Base-by-base conservation (phyloP, 192 early-diverging fungal genomes). In the Entophlyctis helioformis region DNA sequence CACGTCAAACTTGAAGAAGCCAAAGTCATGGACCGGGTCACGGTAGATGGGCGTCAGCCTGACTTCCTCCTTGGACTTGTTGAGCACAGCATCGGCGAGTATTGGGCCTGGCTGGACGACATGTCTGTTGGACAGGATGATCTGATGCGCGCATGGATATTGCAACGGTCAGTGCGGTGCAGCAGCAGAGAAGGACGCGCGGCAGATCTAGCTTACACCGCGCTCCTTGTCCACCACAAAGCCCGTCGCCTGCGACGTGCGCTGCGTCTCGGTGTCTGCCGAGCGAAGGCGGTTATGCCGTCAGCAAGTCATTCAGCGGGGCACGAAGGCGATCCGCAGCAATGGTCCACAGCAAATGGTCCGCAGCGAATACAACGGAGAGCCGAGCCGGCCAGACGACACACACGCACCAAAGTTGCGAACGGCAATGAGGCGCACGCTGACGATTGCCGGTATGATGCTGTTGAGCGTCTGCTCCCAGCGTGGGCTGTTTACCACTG, bases 391-490 rank as follows among this genome's bases (percentile, higher is more conserved):
- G n/a, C n/a, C n/a, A n/a, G n/a, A n/a, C n/a, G n/a, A n/a, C n/a
- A n/a, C n/a, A n/a, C n/a, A 27, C 40, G 25, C 32, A 60, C 58
- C 63, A 39, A 66, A 66, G 24, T 51, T 42, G 7, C 80, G 59
- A 0, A 82, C 80, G 40, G 72, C 68, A 43, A 76, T 82, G 50
- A 83, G 74, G 18, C 82, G 51, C 28, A 88, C 81, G 32, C 76
- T 76, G 11, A 88, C 83, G 46, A 88, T 82, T 7, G 83, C 73
- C 39, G 74, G 75, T 26, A 85, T 79, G 34, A 74, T 63, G 16
- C 60, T 73, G 37, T 76, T 74, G 22, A 84, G 74, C 7, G 80
- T 82, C n/a, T 56, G 49, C 53, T 84, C 83, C 85, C 85, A 88
- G 34, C 41, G 40, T 24, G 49, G 42, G 2, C 22, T 37, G 25